phyloP scores from a whole-genome alignment of 2,329 filamentous ascomycete species.

The Beauveria sp. region DNA sequence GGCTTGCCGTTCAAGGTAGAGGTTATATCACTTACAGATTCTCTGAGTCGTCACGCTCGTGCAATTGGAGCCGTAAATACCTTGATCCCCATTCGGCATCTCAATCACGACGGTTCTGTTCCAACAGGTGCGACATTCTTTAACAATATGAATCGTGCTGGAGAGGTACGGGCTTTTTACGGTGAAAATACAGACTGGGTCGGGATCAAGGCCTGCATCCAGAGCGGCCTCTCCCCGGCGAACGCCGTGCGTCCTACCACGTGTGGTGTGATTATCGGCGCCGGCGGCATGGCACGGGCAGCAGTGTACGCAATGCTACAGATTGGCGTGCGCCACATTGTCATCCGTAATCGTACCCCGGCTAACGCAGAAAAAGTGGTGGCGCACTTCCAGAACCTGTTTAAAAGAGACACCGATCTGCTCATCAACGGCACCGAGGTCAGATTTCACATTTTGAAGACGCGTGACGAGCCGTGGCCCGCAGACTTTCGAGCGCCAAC shows the following conservation, averaged over 20 bases:
- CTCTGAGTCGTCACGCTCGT: constrained; percentile 62
- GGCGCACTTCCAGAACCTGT: constrained; percentile 59
- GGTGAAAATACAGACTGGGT: constrained; percentile 81
- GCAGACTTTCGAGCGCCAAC: constrained; percentile 55
- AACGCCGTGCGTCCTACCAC: constrained; percentile 52
- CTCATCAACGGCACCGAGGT: constrained; percentile 35
- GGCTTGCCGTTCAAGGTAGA: constrained; percentile 70
- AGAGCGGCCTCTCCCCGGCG: constrained; percentile 64
- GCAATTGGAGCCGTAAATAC: constrained; percentile 74
- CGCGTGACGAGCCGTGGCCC: constrained; percentile 57
- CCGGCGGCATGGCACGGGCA: constrained; percentile 70
- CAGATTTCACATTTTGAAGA: constrained; percentile 51
- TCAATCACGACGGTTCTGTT: constrained; percentile 48
- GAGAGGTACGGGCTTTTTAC: constrained; percentile 61
- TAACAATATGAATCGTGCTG: constrained; percentile 50
- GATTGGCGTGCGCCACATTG: constrained; percentile 67
- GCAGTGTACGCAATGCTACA: constrained; percentile 73
- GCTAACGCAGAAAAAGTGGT: constrained; percentile 61
- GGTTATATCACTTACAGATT: constrained; percentile 60
- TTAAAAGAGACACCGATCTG: constrained; percentile 35
- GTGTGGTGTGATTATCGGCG: constrained; percentile 54
- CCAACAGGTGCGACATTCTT: constrained; percentile 46
- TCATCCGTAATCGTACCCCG: constrained; percentile 64
- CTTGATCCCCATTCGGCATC: constrained; percentile 59
- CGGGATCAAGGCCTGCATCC: constrained; percentile 65